These are phyloP conservation scores for Aspergillus tamarii DNA, from an alignment of 2,329 filamentous ascomycete genomes.

Conservation along the genomic window DNA sequence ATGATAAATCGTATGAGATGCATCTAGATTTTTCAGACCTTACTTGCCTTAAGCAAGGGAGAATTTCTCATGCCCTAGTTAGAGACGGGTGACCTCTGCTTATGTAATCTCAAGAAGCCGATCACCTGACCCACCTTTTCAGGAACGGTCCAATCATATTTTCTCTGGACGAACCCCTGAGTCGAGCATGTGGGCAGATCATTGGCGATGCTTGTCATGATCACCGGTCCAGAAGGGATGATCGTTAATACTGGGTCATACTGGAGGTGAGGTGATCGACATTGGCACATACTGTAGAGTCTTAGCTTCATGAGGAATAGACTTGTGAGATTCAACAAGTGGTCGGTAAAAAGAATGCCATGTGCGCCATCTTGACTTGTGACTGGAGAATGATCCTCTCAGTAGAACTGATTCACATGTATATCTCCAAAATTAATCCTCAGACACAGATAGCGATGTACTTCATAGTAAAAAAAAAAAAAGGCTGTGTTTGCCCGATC, in stretches of 20 bases:
- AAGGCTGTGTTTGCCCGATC: neutral
- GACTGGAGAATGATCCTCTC: slow-evolving; percentile 4
- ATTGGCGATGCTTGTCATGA: slow-evolving; percentile 11
- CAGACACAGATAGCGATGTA: neutral
- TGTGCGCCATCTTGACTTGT: slow-evolving; percentile 8
- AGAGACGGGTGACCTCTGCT: neutral
- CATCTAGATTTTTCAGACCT: neutral
- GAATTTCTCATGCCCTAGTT: neutral
- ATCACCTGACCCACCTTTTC: neutral
- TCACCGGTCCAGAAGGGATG: neutral
- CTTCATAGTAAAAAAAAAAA: neutral
- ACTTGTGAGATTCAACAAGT: neutral
- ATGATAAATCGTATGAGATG: neutral
- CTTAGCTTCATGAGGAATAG: neutral
- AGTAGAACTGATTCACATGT: neutral
- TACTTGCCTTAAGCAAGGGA: neutral
- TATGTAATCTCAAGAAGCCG: neutral
- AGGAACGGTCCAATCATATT: neutral
- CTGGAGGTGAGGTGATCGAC: slow-evolving; percentile 1
- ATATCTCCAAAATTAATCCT: neutral
- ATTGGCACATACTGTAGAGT: neutral
- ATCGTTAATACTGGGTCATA: neutral
- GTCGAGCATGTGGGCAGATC: slow-evolving; percentile 16
- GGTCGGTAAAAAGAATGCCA: neutral
- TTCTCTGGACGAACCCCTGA: neutral